Percentiles rank a stretch among this genome's conserved stretches.
Evolutionary conservation across 2,329 filamentous ascomycete species (phyloP).

Genomic region (Dactylellina sp.): DNA sequence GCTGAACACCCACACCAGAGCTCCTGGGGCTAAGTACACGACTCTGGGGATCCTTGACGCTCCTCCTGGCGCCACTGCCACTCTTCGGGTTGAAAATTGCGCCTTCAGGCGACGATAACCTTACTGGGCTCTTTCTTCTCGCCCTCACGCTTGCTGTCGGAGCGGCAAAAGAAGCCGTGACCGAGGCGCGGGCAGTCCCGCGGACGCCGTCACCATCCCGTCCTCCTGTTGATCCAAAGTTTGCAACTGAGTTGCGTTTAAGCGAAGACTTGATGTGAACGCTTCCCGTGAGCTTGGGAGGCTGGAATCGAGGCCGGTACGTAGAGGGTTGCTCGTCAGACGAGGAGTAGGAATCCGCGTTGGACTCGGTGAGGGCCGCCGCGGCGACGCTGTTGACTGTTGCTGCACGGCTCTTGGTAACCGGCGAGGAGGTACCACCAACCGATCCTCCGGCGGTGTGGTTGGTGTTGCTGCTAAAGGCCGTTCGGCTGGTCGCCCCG

Average conservation of each 20-base stretch:
- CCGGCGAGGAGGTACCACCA: slow-evolving; percentile 53
- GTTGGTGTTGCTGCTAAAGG: slow-evolving; percentile 15
- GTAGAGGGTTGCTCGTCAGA: slow-evolving; percentile 55
- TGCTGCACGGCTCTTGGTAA: slow-evolving; percentile 40
- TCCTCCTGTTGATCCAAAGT: slow-evolving; percentile 30
- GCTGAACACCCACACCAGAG: slow-evolving; percentile 44
- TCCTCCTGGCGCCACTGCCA: slow-evolving; percentile 62
- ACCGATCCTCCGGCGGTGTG: slow-evolving; percentile 32
- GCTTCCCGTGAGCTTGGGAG: slow-evolving; percentile 52
- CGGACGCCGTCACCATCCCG: slow-evolving; percentile 19
- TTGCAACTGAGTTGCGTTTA: slow-evolving; percentile 54
- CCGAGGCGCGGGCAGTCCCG: slow-evolving; percentile 39
- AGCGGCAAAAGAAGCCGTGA: slow-evolving; percentile 57
- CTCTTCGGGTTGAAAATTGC: slow-evolving; percentile 63
- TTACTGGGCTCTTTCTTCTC: slow-evolving; percentile 63
- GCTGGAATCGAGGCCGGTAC: slow-evolving; percentile 55
- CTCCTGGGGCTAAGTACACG: slow-evolving; percentile 61
- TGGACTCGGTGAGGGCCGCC: slow-evolving; percentile 53
- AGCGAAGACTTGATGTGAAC: slow-evolving; percentile 55
- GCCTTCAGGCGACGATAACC: slow-evolving; percentile 64
- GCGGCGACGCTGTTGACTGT: slow-evolving; percentile 19
- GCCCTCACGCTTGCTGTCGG: slow-evolving; percentile 59
- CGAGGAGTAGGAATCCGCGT: slow-evolving; percentile 57
- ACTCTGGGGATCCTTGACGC: slow-evolving; percentile 61
- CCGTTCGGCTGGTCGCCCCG: slow-evolving; percentile 29